A percentile compares a stretch with the other conserved stretches of the same genome.
phyloP scores from a whole-genome alignment of 2,329 filamentous ascomycete species.

The Lecanoromycetidae sp. region DNA sequence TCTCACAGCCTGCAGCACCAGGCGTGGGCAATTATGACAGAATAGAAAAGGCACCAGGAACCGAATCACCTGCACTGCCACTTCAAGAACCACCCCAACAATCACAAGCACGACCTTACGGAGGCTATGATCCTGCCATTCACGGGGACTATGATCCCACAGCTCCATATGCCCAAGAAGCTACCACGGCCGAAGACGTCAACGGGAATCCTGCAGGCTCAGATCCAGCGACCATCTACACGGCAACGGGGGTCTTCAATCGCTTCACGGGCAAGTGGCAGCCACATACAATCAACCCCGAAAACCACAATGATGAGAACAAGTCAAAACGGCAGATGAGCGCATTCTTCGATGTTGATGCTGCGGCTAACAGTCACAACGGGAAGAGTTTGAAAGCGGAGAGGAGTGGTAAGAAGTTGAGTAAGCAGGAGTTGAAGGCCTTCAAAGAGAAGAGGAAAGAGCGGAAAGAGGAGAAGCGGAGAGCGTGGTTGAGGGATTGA shows the following conservation, averaged over 20 bases:
- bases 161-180: conserved; percentile 68
- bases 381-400: conserved; percentile 87
- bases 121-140: conserved; percentile 89
- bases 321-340: conserved; percentile 83
- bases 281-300: conserved; percentile 51
- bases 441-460: conserved; percentile 83
- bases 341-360: conserved; percentile 91
- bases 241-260: conserved; percentile 69
- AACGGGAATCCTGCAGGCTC: conserved; percentile 23
- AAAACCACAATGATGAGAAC: conserved; percentile 73
- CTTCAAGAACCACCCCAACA: too few relatives aligned
- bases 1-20: conserved; percentile 23
- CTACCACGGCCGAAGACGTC: conserved; percentile 30
- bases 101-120: conserved; percentile 37
- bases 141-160: conserved; percentile 94
- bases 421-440: conserved; percentile 73
- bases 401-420: conserved; percentile 69
- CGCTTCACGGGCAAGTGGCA: conserved; percentile 82
- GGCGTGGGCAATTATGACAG: conserved; percentile 22
- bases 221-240: conserved; percentile 44
- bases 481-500: conserved; percentile 83
- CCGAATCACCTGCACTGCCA: conserved; percentile 11
- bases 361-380: conserved; percentile 80
- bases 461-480: conserved; percentile 86
- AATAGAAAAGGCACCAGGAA: conserved; percentile 22